A percentile compares a stretch with the other conserved stretches of the same genome.
These are phyloP conservation scores for Claviceps arundinis DNA, from an alignment of 2,329 filamentous ascomycete genomes.

Conservation along the genomic window DNA sequence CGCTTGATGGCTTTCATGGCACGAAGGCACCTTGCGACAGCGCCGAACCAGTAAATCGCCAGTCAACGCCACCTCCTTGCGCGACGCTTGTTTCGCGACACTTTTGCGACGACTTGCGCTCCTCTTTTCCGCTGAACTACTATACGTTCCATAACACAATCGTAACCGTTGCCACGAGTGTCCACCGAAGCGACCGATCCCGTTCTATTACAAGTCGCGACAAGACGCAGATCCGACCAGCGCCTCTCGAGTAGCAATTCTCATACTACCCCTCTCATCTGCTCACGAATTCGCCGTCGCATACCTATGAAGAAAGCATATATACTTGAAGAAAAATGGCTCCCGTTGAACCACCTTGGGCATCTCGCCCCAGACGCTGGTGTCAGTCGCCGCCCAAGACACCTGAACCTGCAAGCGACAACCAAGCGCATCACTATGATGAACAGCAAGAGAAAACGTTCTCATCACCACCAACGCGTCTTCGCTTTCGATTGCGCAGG, in stretches of 20 bases:
- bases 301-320: slow-evolving; percentile 12
- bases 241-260: not conserved
- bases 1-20: not conserved
- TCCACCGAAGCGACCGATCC: slow-evolving; percentile 3
- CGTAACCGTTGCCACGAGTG: slow-evolving; percentile 1
- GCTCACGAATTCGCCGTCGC: not conserved
- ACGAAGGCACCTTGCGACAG: not conserved
- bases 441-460: slow-evolving; percentile 13
- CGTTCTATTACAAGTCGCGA: slow-evolving; percentile 5
- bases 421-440: slow-evolving; percentile 16
- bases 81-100: not conserved
- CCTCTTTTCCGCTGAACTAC: not conserved
- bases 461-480: slow-evolving; percentile 33
- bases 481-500: slow-evolving; percentile 41
- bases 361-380: slow-evolving; percentile 30
- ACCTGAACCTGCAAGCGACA: slow-evolving; percentile 33
- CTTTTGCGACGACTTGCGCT: not conserved
- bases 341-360: slow-evolving; percentile 30
- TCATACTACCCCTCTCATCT: not conserved
- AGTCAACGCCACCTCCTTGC: not conserved
- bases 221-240: not conserved
- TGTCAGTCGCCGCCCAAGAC: slow-evolving; percentile 32
- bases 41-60: not conserved
- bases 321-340: slow-evolving; percentile 23
- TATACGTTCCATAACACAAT: not conserved